Evolutionary conservation across 768 basidiomycete genomes (phyloP).

Genomic region (Pilatotrama ljubarskyi): DNA sequence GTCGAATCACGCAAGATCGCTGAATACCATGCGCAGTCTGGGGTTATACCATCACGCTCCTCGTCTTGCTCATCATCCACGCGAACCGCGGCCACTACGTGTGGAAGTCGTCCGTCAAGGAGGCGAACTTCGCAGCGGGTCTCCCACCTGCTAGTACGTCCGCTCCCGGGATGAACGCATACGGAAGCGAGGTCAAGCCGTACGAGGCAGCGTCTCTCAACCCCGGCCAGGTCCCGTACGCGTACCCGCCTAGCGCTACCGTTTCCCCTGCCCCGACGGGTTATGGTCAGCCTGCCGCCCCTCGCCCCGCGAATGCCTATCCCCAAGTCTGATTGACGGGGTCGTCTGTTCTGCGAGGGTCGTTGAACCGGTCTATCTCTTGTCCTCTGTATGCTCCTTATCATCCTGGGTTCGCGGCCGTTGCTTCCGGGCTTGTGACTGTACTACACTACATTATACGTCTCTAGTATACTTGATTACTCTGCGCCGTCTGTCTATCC

Average conservation of each 20-base stretch:
- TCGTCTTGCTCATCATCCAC: slow-evolving; percentile 20
- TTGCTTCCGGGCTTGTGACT: neutral
- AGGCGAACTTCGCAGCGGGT: slow-evolving; percentile 3
- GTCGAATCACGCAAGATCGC: neutral
- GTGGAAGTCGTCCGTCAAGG: slow-evolving; percentile 21
- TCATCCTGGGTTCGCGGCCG: no score
- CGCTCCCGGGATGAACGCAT: neutral
- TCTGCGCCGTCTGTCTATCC: no score
- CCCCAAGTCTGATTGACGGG: slow-evolving; percentile 2
- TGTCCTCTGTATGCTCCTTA: no score
- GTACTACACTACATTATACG: no score
- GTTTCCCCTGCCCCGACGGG: slow-evolving; percentile 4
- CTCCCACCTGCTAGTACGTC: neutral
- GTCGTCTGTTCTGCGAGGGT: neutral
- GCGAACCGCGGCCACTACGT: slow-evolving; percentile 13
- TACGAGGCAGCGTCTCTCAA: slow-evolving; percentile 10
- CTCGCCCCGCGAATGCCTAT: neutral
- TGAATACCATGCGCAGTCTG: slow-evolving; percentile 12
- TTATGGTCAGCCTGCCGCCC: neutral
- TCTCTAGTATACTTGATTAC: no score
- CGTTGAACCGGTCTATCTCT: no score
- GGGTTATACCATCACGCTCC: slow-evolving; percentile 17
- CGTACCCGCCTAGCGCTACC: slow-evolving; percentile 6
- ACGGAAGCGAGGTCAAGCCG: slow-evolving; percentile 9
- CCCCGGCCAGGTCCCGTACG: slow-evolving; percentile 11